These are phyloP conservation scores for Fusarium lateritium DNA, from an alignment of 2,329 filamentous ascomycete species.

Conservation along the genomic window DNA sequence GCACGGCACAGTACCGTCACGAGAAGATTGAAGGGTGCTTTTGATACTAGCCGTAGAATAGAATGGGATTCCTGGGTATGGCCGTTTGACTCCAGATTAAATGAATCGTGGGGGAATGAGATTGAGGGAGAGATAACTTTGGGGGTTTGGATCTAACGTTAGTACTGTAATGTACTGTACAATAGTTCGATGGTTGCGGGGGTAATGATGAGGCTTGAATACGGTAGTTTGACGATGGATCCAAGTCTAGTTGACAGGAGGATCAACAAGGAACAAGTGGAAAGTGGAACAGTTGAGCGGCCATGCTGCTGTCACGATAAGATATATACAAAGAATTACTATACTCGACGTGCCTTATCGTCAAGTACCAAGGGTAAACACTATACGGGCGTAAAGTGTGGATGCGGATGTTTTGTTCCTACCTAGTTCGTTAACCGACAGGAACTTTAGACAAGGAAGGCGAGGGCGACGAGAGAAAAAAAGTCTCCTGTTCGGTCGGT, in stretches of 20 bases:
- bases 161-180: background rate
- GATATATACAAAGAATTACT: conserved; percentile 2
- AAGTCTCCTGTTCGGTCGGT: background rate
- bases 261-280: background rate
- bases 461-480: background rate
- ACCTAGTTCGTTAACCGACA: conserved; percentile 4
- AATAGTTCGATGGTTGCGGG: conserved; percentile 30
- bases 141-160: conserved; percentile 26
- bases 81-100: background rate
- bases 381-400: conserved; percentile 1
- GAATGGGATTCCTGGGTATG: conserved; percentile 9
- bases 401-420: conserved; percentile 1
- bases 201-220: background rate
- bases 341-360: conserved; percentile 9
- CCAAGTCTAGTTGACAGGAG: conserved; percentile 3
- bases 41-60: conserved; percentile 2
- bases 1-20: conserved; percentile 32
- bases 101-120: conserved; percentile 32
- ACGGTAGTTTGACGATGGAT: conserved; percentile 4
- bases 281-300: conserved; percentile 26
- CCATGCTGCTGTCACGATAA: conserved; percentile 21
- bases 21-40: conserved; percentile 16
- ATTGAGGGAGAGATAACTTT: conserved; percentile 16
- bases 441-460: background rate
- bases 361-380: conserved; percentile 8